Evolutionary conservation across 2,329 filamentous ascomycete genomes (phyloP), one percentile per base, ranked within the genome.

Genomic region (Epichloe hybrida): DNA sequence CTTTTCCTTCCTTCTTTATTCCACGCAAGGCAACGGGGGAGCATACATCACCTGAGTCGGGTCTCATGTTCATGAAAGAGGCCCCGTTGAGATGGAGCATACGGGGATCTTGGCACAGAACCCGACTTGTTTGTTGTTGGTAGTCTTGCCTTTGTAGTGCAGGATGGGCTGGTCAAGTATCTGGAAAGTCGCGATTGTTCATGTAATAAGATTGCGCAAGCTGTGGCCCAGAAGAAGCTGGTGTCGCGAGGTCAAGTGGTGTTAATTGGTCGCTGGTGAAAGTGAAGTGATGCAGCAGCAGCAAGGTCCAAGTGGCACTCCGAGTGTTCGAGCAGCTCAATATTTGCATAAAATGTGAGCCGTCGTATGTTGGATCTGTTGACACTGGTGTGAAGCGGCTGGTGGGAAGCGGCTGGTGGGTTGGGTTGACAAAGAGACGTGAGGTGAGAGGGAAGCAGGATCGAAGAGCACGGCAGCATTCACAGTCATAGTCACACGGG

Each of bases 41-140:
- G 38, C 46, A 41, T 46, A 52, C 50, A 27, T 52, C 23, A 15
- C n/a, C 21, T 34, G 46, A 49, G 35, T 45, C 35, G 8, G 50
- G 27, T 21, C 21, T 43, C 49, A 50, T 50, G 20, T 31, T 50
- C 20, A 12, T n/a, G 2, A 23, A 36, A 31, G 13, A 20, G 17
- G 40, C 27, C 27, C 27, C 27, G 27, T 9, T 31, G 27, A 31
- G 27, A 31, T 31, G 27, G 27, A 31, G 27, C 27, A 31, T 5
- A 23, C 21, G 5, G 21, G 5, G 17, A 17, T 17, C 17, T 17
- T 17, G 17, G 17, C 17, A 17, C 17, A 17, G 17, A 17, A 17
- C 2, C 17, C 17, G 17, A 17, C 17, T 17, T 17, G 17, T 17
- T 17, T 17, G 21, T 23, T 23, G 21, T 23, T 6, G 21, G 21